Evolutionary conservation across 78 protist species (phyloP), one percentile per base, ranked within the genome.

Genomic region (Guillardia theta): DNA sequence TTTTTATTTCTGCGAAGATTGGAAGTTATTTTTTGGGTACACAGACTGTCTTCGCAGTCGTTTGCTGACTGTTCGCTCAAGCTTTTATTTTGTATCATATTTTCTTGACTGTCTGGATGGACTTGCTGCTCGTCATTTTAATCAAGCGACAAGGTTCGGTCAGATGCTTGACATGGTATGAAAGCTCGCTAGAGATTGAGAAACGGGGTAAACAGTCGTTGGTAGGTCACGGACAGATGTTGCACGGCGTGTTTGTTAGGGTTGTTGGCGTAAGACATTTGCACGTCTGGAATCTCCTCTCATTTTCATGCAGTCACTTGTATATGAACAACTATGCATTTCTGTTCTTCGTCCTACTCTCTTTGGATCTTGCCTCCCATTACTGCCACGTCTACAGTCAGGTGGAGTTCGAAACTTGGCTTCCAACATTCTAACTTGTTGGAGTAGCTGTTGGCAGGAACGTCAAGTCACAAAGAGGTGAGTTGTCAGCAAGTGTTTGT

Each of bases 111-210:
- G 90, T 30, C 33, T 78, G 18, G 90, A 78, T 78, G 90, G 90
- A 4, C 18, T 21, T 18, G 90, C 90, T 10, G 90, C 90, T 24
- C 18, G 90, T 30, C 19, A 21, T 24, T 78, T 78, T 18, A 78
- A 78, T 18, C 90, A 78, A n/a, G 90, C 53, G 9, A 78, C 90
- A 30, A 19, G 90, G 6, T 78, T 78, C 50, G 90, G 90, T 8
- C 90, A 78, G 24, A 78, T 78, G 90, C 90, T 78, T 78, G 90
- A 78, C 48, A 78, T 78, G 90, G 90, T 78, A 43, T 43, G 47
- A 19, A 4, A 77, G 21, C 12, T 64, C 15, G 43, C 78, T 64
- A 15, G 30, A 50, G n/a, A 5, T 64, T 12, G 39, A 64, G 8
- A 15, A 24, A 12, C 78, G n/a, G 15, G 78, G 43, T 12, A 64